Evolutionary conservation across 805 yeast species (phyloP), one percentile per base, ranked within the genome.

Genomic region (Saccharomycopsis sp.): DNA sequence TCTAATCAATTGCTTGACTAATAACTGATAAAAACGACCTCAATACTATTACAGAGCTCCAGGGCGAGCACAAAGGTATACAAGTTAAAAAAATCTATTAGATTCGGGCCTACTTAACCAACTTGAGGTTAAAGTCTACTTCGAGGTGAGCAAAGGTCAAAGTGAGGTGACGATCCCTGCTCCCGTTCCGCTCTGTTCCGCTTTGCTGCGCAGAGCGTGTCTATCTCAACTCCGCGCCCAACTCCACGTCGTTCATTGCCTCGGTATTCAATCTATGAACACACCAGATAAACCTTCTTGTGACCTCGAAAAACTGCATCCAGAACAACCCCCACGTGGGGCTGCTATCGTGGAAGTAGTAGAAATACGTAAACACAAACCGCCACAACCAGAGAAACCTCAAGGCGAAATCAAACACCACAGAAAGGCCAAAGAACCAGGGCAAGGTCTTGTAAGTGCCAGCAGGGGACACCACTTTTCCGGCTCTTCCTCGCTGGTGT

Each of bases 221-320:
- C 27, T 25, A 25, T 25, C n/a, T 25, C 27, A 25, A 10, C n/a
- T 25, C 27, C 2, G n/a, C n/a, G n/a, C n/a, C 27, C 27, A 25
- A 9, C 27, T 10, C n/a, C 27, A 25, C 27, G 12, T 29, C 27
- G 8, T 18, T 19, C 5, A 45, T 10, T 10, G 36, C 38, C 23
- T 45, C 48, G 22, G 32, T 36, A 21, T 46, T 43, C 10, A 46
- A 13, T 30, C 49, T 30, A 37, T 46, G 49, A 32, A 46, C 36
- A 27, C 50, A 43, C 99, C 99, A 92, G 38, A 86, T 60, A 76
- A 88, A 84, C 55, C 98, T 71, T 61, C 98, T 69, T 6, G 79
- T 50, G 5, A 92, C 65, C 56, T 92, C 98, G 39, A 88, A 59
- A 3, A 74, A 50, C 53, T 88, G 92, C 41, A 85, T 62, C 8